These are phyloP conservation scores for Aspergillus alliaceus DNA, from an alignment of 2,329 filamentous ascomycete species.

Conservation along the genomic window DNA sequence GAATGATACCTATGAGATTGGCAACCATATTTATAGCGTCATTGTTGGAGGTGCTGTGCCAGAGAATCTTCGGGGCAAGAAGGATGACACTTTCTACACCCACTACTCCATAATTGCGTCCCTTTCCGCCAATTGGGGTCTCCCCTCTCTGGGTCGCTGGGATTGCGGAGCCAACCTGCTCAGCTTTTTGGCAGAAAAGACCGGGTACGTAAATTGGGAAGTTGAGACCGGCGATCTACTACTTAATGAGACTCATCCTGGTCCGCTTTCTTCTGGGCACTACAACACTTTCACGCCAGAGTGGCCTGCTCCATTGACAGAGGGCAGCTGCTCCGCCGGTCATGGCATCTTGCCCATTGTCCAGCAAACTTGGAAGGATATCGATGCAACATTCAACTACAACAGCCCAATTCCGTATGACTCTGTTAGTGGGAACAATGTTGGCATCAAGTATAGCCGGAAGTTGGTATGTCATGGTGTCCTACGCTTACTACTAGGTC, in stretches of 20 bases:
- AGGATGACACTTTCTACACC: conserved; percentile 69
- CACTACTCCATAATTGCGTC: conserved; percentile 71
- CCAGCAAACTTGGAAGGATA: conserved; percentile 29
- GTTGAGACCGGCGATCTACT: conserved; percentile 45
- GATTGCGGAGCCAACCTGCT: conserved; percentile 73
- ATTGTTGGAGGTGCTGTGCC: conserved; percentile 76
- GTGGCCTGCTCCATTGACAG: conserved; percentile 35
- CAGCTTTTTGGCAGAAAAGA: conserved; percentile 59
- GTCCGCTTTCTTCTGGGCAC: conserved; percentile 33
- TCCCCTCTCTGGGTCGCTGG: conserved; percentile 69
- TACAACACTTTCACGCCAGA: conserved; percentile 24
- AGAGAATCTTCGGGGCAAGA: conserved; percentile 61
- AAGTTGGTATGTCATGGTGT: conserved; percentile 13
- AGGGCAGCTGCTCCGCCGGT: conserved; percentile 35
- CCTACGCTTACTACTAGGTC: not conserved
- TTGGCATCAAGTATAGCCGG: conserved; percentile 19
- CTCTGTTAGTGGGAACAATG: conserved; percentile 15
- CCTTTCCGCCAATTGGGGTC: conserved; percentile 68
- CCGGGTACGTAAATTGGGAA: conserved; percentile 53
- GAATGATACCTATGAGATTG: conserved; percentile 66
- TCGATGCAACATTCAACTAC: conserved; percentile 34
- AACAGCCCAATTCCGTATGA: conserved; percentile 32
- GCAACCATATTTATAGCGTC: conserved; percentile 69
- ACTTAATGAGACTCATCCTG: conserved; percentile 58
- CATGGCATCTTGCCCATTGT: conserved; percentile 34